A percentile compares a stretch with the other conserved stretches of the same genome.
Conservation (phyloP, 176 grass and related monocot genomes). For the Triticum dicoccoides region DNA sequence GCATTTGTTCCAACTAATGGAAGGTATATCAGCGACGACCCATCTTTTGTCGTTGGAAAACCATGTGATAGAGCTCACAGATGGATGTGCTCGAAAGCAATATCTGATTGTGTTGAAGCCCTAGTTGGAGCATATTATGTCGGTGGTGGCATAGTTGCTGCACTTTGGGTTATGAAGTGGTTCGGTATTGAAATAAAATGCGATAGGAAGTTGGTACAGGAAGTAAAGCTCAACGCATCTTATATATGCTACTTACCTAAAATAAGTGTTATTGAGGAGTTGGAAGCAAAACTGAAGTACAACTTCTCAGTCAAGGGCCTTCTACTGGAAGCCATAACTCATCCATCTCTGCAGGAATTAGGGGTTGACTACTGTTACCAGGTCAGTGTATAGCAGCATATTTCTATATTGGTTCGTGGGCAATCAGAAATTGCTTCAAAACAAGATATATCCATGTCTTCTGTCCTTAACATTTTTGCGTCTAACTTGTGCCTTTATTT, state of each 20-base stretch:
- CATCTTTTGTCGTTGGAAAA: conserved; percentile 72
- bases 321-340: conserved; percentile 79
- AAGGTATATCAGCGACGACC: conserved; percentile 48
- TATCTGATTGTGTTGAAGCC: conserved; percentile 92
- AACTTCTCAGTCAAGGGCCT: conserved; percentile 63
- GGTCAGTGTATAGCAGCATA: conserved; percentile 34
- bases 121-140: conserved; percentile 94
- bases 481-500: conserved; percentile 29
- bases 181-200: conserved; percentile 64
- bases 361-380: conserved; percentile 77
- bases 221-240: conserved; percentile 51
- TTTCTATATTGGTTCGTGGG: conserved; percentile 22
- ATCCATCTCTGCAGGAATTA: conserved; percentile 82
- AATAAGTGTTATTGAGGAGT: conserved; percentile 56
- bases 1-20: conserved; percentile 42
- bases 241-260: conserved; percentile 41
- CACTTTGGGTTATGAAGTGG: conserved; percentile 72
- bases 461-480: not conserved
- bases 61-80: conserved; percentile 88
- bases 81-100: conserved; percentile 93
- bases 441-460: not conserved
- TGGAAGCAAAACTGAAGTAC: conserved; percentile 85
- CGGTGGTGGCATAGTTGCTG: conserved; percentile 61
- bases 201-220: conserved; percentile 44
- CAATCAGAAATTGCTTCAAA: not conserved